Evolutionary conservation across 169 alveolate genomes (phyloP), one percentile per base, ranked within the genome.

Genomic region (Eimeria praecox): DNA sequence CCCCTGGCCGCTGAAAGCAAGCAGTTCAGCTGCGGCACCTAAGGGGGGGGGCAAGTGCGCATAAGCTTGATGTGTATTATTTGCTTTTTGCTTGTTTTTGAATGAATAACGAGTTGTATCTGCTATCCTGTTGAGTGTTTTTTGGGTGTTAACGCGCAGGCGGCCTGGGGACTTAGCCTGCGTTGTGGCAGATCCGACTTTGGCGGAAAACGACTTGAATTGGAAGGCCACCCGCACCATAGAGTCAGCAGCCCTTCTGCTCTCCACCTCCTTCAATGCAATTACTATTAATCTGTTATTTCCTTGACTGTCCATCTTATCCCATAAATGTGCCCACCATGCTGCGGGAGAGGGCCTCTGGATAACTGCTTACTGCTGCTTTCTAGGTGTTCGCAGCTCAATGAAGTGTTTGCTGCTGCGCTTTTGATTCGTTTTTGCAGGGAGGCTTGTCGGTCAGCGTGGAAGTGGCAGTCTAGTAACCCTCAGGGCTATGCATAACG

Each of bases 111-210:
- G 14, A 2, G n/a, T 30, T 77, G 24, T 35, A 59, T 5, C 14
- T 90, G 38, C 8, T 62, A 6, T 35, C 20, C 12, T 56, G 30
- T 52, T 42, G 30, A 3, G 38, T 24, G 30, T 18, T 33, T 18
- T 33, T 46, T 94, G 73, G 66, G 95, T 91, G 82, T 66, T 97
- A 24, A 96, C 83, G 46, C 96, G 96, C 62, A 97, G 99, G 92
- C 98, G 99, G 75, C 98, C 97, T 16, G 99, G 99, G 30, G 99
- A 99, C 96, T 96, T 98, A 44, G 98, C 98, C 24, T 90, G 96
- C 35, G 97, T 97, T n/a, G 96, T 97, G 40, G 99, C 99, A 40
- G 97, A 97, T 95, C 98, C 99, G n/a, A 97, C 97, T 64, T 97
- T 97, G 95, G 99, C 99, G n/a, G 93, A 97, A 35, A 91, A 75